A percentile compares a stretch with the other conserved stretches of the same genome.
These are phyloP conservation scores for Agaricus subrufescens DNA, from an alignment of 768 basidiomycete genomes.

Conservation along the genomic window DNA sequence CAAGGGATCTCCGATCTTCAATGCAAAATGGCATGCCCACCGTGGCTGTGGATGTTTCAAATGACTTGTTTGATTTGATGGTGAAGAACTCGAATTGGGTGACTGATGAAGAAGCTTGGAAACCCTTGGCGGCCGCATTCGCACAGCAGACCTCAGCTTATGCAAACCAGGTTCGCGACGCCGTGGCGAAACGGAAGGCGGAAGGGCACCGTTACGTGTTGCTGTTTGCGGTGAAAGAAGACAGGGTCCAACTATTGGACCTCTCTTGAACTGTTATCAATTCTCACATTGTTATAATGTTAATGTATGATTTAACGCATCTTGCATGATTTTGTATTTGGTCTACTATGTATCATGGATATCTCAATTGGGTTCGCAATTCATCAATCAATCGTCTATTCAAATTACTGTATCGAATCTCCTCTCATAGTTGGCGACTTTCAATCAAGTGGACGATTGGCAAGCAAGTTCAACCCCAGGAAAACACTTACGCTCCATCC, in stretches of 20 bases:
- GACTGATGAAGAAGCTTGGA: conserved; percentile 74
- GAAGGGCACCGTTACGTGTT: conserved; percentile 63
- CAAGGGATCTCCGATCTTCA: conserved; percentile 51
- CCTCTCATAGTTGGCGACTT: too few species aligned
- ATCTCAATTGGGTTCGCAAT: too few species aligned
- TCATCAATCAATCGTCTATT: too few species aligned
- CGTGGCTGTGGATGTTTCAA: conserved; percentile 67
- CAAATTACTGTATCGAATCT: too few species aligned
- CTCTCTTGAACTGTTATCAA: conserved; percentile 17
- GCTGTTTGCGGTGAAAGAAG: conserved; percentile 65
- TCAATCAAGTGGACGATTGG: too few species aligned
- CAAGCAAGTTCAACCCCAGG: too few species aligned
- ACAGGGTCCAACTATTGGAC: conserved; percentile 58
- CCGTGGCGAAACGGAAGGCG: conserved; percentile 51
- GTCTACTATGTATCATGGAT: too few species aligned
- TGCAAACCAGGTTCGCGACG: conserved; percentile 64
- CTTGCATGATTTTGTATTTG: too few species aligned
- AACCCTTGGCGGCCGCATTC: conserved; percentile 48
- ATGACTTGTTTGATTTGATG: conserved; percentile 58
- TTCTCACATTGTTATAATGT: too few species aligned
- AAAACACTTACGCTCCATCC: too few species aligned
- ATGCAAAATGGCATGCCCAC: conserved; percentile 59
- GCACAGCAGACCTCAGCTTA: conserved; percentile 56
- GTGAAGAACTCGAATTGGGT: conserved; percentile 57
- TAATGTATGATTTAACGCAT: too few species aligned